These are phyloP conservation scores for Limnanthes douglasii DNA, from an alignment of 345 rosid genomes.

Conservation along the genomic window DNA sequence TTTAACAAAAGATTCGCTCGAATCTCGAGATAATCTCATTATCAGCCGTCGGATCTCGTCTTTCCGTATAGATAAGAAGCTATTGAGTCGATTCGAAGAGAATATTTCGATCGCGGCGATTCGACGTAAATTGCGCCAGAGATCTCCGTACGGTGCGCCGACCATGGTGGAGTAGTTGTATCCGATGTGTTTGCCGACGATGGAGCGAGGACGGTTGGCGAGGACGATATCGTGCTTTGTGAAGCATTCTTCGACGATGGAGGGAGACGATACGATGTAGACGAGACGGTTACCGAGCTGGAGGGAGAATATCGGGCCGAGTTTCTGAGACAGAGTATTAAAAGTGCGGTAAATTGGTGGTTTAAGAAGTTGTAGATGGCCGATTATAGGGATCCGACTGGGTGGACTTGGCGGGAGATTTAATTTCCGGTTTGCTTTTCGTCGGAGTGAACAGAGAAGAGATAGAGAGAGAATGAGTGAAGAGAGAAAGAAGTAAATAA, in stretches of 20 bases:
- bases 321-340: conserved; percentile 13
- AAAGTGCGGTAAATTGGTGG: conserved; percentile 29
- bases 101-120: conserved; percentile 26
- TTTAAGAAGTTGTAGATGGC: conserved; percentile 38
- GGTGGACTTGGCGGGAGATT: conserved; percentile 35
- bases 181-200: conserved; percentile 17
- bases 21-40: neutral
- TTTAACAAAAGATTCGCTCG: neutral
- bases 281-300: conserved; percentile 30
- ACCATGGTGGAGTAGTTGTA: conserved; percentile 24
- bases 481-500: too few relatives aligned
- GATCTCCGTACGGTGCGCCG: conserved; percentile 30
- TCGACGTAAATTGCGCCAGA: conserved; percentile 57
- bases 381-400: conserved; percentile 31
- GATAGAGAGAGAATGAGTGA: too few relatives aligned
- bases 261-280: conserved; percentile 26
- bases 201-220: conserved; percentile 27
- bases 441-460: too few relatives aligned
- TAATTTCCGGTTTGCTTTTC: too few relatives aligned
- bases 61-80: conserved; percentile 12
- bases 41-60: conserved; percentile 27
- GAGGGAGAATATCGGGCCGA: conserved; percentile 36
- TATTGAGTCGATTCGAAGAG: conserved; percentile 24
- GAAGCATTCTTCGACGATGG: conserved; percentile 30
- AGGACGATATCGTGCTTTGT: conserved; percentile 32